phyloP scores from a whole-genome alignment of 192 early-diverging fungal species.

The Phlyctochytrium bullatum region DNA sequence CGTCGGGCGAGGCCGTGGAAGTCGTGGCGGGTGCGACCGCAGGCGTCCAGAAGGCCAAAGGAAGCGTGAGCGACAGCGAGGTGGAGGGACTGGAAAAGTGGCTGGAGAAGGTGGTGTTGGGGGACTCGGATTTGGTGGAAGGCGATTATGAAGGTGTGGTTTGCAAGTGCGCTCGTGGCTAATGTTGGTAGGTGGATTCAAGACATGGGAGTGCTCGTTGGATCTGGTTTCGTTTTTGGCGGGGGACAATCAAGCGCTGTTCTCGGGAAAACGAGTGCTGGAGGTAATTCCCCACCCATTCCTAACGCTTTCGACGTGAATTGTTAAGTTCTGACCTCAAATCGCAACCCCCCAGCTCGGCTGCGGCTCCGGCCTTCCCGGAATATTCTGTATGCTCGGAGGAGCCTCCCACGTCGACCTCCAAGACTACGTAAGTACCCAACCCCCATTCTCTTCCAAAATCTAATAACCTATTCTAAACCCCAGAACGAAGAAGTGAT shows the following conservation, averaged over 20 bases:
- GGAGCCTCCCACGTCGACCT: conserved; percentile 65
- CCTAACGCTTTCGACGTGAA: background rate
- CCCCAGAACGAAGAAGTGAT: conserved; percentile 82
- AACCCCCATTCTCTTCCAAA: no score
- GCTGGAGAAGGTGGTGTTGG: conserved; percentile 16
- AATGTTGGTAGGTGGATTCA: conserved; percentile 62
- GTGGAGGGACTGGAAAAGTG: background rate
- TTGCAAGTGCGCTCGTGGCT: background rate
- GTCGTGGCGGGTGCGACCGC: no score
- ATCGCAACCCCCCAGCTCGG: conserved; percentile 60
- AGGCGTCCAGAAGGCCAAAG: no score
- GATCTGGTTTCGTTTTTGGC: conserved; percentile 68
- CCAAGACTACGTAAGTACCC: conserved; percentile 75
- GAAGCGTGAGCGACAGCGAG: no score
- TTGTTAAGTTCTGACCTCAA: background rate
- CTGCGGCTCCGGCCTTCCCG: conserved; percentile 85
- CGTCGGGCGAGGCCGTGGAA: conserved; percentile 65
- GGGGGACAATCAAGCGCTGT: background rate
- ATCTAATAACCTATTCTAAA: no score
- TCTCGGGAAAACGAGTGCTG: conserved; percentile 20
- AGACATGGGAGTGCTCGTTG: conserved; percentile 95
- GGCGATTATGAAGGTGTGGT: conserved; percentile 82
- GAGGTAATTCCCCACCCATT: no score
- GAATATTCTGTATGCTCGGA: conserved; percentile 71
- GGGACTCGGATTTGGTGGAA: conserved; percentile 70